A percentile compares a stretch with the other conserved stretches of the same genome.
Conservation (phyloP, 1,284 basidiomycete genomes). For the Bondarzewia mesenterica region DNA sequence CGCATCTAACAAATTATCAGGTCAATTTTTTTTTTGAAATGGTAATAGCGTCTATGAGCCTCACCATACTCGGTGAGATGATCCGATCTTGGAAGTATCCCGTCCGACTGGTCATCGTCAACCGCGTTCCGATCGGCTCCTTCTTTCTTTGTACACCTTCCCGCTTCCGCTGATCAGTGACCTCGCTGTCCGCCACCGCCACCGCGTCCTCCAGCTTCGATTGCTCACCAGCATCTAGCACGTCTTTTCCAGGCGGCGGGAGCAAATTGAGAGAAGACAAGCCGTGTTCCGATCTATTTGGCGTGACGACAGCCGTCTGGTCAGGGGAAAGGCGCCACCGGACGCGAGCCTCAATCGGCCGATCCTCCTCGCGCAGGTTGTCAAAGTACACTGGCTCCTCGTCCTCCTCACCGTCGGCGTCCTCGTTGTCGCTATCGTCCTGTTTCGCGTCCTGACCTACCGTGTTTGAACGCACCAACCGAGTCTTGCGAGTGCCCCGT, state of each 20-base stretch:
- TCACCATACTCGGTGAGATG: slow-evolving; percentile 86
- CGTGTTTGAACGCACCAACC: neutral
- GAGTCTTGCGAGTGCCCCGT: neutral
- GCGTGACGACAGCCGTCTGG: neutral
- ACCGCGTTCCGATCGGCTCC: slow-evolving; percentile 66
- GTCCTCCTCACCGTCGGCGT: slow-evolving; percentile 45
- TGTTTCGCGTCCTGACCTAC: neutral
- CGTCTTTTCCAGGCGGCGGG: slow-evolving; percentile 12
- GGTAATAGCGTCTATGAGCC: slow-evolving; percentile 21
- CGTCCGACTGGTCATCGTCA: slow-evolving; percentile 94
- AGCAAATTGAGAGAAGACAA: no score
- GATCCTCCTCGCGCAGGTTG: slow-evolving; percentile 47
- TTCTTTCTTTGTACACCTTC: slow-evolving; percentile 17
- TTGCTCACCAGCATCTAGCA: slow-evolving; percentile 16
- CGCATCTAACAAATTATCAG: no score
- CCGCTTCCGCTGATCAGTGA: slow-evolving; percentile 17
- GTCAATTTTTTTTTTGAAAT: no score
- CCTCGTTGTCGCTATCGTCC: slow-evolving; percentile 45
- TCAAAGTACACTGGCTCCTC: slow-evolving; percentile 30
- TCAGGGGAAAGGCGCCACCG: slow-evolving; percentile 25
- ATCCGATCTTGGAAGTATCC: slow-evolving; percentile 93
- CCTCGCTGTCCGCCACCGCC: slow-evolving; percentile 9
- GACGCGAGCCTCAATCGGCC: slow-evolving; percentile 54
- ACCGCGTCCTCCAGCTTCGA: slow-evolving; percentile 10
- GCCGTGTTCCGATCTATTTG: neutral